These are phyloP conservation scores for Phialophora tarda DNA, from an alignment of 2,329 filamentous ascomycete species.

Conservation along the genomic window DNA sequence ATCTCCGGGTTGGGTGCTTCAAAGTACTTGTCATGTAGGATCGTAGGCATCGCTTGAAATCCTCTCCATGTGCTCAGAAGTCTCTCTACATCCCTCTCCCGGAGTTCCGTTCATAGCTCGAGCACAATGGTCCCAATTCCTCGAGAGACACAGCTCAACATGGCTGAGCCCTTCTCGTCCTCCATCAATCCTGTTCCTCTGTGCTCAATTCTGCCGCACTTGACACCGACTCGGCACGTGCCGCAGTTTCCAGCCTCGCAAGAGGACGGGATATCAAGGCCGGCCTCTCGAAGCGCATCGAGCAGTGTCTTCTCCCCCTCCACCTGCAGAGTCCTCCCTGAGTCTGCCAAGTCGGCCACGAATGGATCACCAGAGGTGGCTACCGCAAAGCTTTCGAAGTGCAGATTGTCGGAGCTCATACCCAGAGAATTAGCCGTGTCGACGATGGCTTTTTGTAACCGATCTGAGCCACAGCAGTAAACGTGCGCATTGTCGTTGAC, in stretches of 20 bases:
- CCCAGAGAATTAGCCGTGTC: conserved; percentile 15
- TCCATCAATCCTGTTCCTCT: conserved; percentile 26
- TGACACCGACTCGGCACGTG: conserved; percentile 26
- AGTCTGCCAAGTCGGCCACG: conserved; percentile 19
- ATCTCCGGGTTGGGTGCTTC: not conserved
- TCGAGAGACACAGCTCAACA: conserved; percentile 31
- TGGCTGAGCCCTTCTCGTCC: conserved; percentile 20
- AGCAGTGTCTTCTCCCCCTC: conserved; percentile 24
- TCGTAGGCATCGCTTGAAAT: not conserved
- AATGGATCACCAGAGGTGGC: conserved; percentile 27
- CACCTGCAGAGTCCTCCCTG: conserved; percentile 14
- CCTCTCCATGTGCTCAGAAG: not conserved
- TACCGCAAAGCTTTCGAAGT: conserved; percentile 28
- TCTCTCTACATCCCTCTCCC: not conserved
- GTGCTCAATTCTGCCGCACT: conserved; percentile 23
- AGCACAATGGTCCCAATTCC: conserved; percentile 27
- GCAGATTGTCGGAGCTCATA: conserved; percentile 15
- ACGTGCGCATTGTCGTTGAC: conserved; percentile 15
- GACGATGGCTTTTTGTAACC: conserved; percentile 13
- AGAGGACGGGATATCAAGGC: conserved; percentile 25
- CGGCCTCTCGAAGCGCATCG: conserved; percentile 23
- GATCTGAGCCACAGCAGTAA: conserved; percentile 26
- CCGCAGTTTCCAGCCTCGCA: conserved; percentile 31
- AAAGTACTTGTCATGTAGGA: not conserved
- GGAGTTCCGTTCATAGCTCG: conserved; percentile 14